Percentiles rank a stretch among this genome's conserved stretches.
Conservation (phyloP, 1,284 basidiomycete genomes). For the Austroboletus sp. region DNA sequence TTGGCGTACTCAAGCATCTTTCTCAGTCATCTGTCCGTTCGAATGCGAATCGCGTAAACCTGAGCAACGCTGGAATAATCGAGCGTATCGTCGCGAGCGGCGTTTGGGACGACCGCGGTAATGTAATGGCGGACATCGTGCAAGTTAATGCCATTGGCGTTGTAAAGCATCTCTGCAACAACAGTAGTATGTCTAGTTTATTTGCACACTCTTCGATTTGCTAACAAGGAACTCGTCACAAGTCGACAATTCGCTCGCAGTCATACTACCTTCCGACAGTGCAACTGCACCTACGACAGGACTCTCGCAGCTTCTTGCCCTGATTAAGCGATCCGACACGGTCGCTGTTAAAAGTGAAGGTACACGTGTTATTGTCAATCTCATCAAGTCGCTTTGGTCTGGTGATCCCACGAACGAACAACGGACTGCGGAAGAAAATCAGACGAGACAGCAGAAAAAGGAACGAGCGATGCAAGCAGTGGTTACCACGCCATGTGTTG, state of each 20-base stretch:
- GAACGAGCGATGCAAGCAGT: slow-evolving; percentile 52
- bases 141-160: slow-evolving; percentile 85
- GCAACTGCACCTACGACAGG: slow-evolving; percentile 38
- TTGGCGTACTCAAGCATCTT: slow-evolving; percentile 80
- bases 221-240: slow-evolving; percentile 12
- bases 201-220: not conserved
- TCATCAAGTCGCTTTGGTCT: slow-evolving; percentile 66
- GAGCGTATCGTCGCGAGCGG: slow-evolving; percentile 57
- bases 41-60: slow-evolving; percentile 48
- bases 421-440: slow-evolving; percentile 22
- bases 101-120: slow-evolving; percentile 64
- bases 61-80: slow-evolving; percentile 63
- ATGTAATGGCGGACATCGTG: slow-evolving; percentile 73
- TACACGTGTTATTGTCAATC: slow-evolving; percentile 80
- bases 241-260: slow-evolving; percentile 62
- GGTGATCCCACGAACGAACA: slow-evolving; percentile 37
- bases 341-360: slow-evolving; percentile 83
- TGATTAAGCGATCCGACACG: slow-evolving; percentile 76
- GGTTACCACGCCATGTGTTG: slow-evolving; percentile 47
- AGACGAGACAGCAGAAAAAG: slow-evolving; percentile 42
- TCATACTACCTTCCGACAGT: slow-evolving; percentile 43
- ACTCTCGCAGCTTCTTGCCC: slow-evolving; percentile 63
- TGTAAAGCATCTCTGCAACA: slow-evolving; percentile 80
- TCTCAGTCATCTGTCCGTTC: slow-evolving; percentile 67
- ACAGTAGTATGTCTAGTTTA: slow-evolving; percentile 51